Conservation (phyloP, 768 basidiomycete genomes). For the Mycena alexandri region DNA sequence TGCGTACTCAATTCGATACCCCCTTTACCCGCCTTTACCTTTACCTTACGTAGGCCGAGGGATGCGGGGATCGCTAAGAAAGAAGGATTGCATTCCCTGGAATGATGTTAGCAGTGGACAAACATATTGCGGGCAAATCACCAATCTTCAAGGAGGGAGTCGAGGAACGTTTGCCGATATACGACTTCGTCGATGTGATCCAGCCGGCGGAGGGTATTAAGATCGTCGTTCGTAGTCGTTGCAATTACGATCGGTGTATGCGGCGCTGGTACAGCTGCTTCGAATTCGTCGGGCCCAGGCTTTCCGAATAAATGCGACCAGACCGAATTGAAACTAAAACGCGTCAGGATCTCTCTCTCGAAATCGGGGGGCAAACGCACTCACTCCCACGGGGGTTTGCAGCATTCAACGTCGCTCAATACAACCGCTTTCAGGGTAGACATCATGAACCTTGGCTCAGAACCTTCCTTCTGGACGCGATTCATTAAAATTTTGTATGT, state of each 20-base stretch:
- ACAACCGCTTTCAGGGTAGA: constrained; percentile 20
- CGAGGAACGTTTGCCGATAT: constrained; percentile 15
- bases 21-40: neutral
- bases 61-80: constrained; percentile 8
- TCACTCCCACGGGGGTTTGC: no score
- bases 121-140: neutral
- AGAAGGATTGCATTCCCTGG: constrained; percentile 12
- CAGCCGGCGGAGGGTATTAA: neutral
- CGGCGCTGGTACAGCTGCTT: no score
- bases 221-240: neutral
- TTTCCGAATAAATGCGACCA: neutral
- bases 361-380: neutral
- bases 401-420: constrained; percentile 1
- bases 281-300: no score
- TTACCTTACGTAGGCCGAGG: neutral
- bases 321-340: neutral
- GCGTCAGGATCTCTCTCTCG: constrained; percentile 1
- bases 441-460: neutral
- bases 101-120: neutral
- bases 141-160: constrained; percentile 9
- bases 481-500: neutral
- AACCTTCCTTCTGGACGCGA: neutral
- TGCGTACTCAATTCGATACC: neutral
- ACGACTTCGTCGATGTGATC: constrained; percentile 6
- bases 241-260: constrained; percentile 11